Conservation (phyloP, 352 stramenopile species). For the Phytophthora aleatoria region DNA sequence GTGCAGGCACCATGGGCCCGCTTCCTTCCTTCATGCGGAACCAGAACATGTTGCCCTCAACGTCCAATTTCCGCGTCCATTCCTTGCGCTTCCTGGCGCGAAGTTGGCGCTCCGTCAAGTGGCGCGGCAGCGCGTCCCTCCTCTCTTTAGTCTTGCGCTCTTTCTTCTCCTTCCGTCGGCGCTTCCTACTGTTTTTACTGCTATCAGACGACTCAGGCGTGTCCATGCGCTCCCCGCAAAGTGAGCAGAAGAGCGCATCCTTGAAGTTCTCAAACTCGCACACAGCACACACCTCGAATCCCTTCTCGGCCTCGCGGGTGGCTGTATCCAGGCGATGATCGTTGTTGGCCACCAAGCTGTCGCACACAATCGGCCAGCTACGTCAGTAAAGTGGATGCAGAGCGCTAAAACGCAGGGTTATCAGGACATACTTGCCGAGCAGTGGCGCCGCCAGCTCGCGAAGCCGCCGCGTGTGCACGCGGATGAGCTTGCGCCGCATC, state of each 20-base stretch:
- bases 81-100: constrained; percentile 55
- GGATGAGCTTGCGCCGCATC: constrained; percentile 50
- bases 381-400: constrained; percentile 6
- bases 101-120: constrained; percentile 40
- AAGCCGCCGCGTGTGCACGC: constrained; percentile 41
- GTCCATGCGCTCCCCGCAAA: constrained; percentile 50
- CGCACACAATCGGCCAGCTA: not conserved
- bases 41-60: constrained; percentile 64
- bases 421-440: constrained; percentile 47
- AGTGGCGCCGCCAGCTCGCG: constrained; percentile 59
- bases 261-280: constrained; percentile 75
- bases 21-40: constrained; percentile 39
- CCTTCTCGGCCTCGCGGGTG: constrained; percentile 55
- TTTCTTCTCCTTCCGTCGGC: constrained; percentile 14
- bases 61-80: constrained; percentile 59
- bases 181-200: constrained; percentile 23
- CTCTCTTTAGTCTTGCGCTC: constrained; percentile 7
- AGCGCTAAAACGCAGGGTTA: constrained; percentile 1
- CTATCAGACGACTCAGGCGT: constrained; percentile 1
- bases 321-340: constrained; percentile 59
- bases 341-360: constrained; percentile 18
- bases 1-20: constrained; percentile 13
- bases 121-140: constrained; percentile 2
- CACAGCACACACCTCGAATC: constrained; percentile 46
- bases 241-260: constrained; percentile 44